Base-by-base conservation (phyloP, 2,329 filamentous ascomycete genomes). In the Lojkania enalia region DNA sequence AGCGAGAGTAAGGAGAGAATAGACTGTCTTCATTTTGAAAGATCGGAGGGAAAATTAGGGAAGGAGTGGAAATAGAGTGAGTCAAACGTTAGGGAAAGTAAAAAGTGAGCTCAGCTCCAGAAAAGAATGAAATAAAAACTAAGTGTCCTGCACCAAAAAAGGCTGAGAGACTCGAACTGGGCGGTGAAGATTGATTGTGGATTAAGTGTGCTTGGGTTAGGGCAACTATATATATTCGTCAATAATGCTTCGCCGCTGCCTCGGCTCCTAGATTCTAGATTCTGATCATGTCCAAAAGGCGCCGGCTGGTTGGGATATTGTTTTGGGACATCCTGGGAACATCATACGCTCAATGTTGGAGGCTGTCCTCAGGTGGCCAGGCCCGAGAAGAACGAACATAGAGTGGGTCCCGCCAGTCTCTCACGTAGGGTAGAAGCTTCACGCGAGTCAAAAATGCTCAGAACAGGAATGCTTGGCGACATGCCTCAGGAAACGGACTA, bases 41-140 rank as follows among this genome's bases (percentile, higher is more conserved):
- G 20, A 21, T 44, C 43, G 33, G 39, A 31, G 42, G 20, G 25
- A 30, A 20, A 46, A 45, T 35, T 42, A 21, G 20, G 41, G 16
- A 55, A 59, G 55, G 47, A 62, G 46, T 51, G 55, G 58, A 48
- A 21, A 49, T 42, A 32, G 56, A 46, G 52, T 47, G 53, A 63
- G 48, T 57, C 39, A 44, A 54, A 47, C 13, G 35, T 42, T 47
- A 54, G 41, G 31, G 35, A 48, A 49, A 42, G 37, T 52, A 51
- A 12, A 57, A 43, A 52, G 39, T 60, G 63, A 69, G 66, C 66
- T 63, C 66, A 67, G 66, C 64, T 68, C 66, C 58, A 36, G 36
- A 54, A 61, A 56, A 49, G 61, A 62, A 50, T 33, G 46, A 60
- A 58, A 49, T 38, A 50, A 48, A 60, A 36, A 48, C 48, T 31